A percentile compares a stretch with the other conserved stretches of the same genome.
phyloP scores from a whole-genome alignment of 2,329 filamentous ascomycete genomes.

The Cadophora malorum region DNA sequence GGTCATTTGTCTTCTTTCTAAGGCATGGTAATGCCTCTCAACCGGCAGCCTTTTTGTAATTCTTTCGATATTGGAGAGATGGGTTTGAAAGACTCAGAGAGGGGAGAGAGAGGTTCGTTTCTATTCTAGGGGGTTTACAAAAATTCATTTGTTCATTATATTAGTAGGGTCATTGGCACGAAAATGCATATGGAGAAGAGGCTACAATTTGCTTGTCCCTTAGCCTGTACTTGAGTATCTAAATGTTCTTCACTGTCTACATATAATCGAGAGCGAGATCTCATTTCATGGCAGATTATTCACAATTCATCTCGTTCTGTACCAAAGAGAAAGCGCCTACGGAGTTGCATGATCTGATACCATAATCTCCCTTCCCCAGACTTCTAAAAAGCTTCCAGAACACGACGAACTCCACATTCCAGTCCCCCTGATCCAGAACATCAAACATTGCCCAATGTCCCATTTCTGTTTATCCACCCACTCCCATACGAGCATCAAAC shows the following conservation, averaged over 20 bases:
- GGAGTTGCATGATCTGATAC: background rate
- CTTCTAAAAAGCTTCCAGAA: constrained; percentile 13
- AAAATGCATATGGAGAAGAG: constrained; percentile 11
- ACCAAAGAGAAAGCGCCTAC: background rate
- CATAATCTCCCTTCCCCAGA: constrained; percentile 7
- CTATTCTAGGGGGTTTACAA: constrained; percentile 26
- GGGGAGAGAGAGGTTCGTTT: constrained; percentile 28
- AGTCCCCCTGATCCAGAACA: constrained; percentile 1
- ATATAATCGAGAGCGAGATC: background rate
- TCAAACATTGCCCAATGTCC: background rate
- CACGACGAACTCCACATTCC: background rate
- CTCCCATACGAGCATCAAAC: too few relatives aligned
- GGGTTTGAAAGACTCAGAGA: background rate
- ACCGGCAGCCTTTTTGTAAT: constrained; percentile 41
- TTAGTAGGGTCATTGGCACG: constrained; percentile 25
- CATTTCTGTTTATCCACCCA: background rate
- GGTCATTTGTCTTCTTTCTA: constrained; percentile 25
- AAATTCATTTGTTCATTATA: constrained; percentile 35
- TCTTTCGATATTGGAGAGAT: constrained; percentile 14
- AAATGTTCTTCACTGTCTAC: background rate
- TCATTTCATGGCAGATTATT: background rate
- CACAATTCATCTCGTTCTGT: background rate
- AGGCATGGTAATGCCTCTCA: constrained; percentile 33
- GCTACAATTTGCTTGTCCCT: constrained; percentile 2
- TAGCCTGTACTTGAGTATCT: too few relatives aligned